Evolutionary conservation across 202 grass and related monocot species (phyloP).

Genomic region (Eragrostis tef): DNA sequence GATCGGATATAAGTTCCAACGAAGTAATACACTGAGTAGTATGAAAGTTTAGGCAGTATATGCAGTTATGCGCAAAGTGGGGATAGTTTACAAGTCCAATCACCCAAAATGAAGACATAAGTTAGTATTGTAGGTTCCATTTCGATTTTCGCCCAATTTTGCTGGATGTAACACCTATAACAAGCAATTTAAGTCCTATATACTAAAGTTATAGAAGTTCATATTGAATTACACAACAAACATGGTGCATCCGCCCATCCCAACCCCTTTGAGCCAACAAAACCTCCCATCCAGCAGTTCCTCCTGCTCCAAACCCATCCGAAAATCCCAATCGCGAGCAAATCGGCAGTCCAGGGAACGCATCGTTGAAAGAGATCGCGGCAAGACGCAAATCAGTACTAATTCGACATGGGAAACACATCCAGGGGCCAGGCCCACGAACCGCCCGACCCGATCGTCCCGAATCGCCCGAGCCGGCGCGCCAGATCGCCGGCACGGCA

Average conservation of each 20-base stretch:
- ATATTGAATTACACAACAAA: not conserved
- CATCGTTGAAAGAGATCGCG: not conserved
- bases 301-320: not conserved
- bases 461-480: not conserved
- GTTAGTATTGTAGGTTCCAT: not conserved
- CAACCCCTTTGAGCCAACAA: not conserved
- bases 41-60: not conserved
- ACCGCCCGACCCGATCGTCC: slow-evolving; percentile 1
- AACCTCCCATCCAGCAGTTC: not conserved
- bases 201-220: not conserved
- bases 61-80: not conserved
- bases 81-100: not conserved
- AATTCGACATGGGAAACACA: not conserved
- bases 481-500: slow-evolving; percentile 1
- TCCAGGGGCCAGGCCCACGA: not conserved
- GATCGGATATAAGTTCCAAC: not conserved
- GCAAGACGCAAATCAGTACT: not conserved
- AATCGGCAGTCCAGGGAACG: not conserved
- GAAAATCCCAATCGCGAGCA: not conserved
- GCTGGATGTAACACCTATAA: not conserved
- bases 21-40: not conserved
- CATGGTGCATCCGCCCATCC: not conserved
- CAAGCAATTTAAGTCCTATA: not conserved
- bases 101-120: not conserved
- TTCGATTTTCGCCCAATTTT: not conserved